Evolutionary conservation across 176 grass and related monocot genomes (phyloP).

Genomic region (Aegilops tauschii): DNA sequence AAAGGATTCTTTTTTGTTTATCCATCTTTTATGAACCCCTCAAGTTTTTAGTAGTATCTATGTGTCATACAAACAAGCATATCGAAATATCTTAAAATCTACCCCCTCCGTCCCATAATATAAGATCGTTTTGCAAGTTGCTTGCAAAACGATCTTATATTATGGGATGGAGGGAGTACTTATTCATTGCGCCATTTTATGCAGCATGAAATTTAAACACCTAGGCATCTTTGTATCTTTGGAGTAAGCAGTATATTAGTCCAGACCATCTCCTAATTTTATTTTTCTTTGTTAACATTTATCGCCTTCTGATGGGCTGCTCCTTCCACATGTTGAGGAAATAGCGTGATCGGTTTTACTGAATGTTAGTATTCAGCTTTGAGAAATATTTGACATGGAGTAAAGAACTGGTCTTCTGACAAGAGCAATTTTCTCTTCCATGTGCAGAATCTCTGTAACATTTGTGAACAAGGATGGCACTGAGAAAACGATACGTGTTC

Average conservation of each 20-base stretch:
- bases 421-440: not conserved
- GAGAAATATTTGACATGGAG: not conserved
- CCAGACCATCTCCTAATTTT: not conserved
- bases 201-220: not conserved
- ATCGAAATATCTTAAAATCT: not conserved
- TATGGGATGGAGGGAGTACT: too few species aligned
- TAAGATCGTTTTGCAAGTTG: too few species aligned
- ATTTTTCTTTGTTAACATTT: not conserved
- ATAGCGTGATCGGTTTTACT: not conserved
- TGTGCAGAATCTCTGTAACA: slow-evolving; percentile 78
- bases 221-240: not conserved
- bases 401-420: not conserved
- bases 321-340: not conserved
- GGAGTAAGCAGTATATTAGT: not conserved
- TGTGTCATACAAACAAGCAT: not conserved
- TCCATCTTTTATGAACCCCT: not conserved
- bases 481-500: slow-evolving; percentile 72
- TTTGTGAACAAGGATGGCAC: slow-evolving; percentile 82
- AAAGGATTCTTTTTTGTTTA: not conserved
- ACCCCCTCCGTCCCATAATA: too few species aligned
- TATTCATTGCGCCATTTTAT: not conserved
- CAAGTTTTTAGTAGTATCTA: not conserved
- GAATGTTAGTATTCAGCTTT: not conserved
- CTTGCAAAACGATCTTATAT: too few species aligned
- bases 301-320: not conserved